These are phyloP conservation scores for Coniosporium apollinis DNA, from an alignment of 495 filamentous ascomycete genomes.

Conservation along the genomic window DNA sequence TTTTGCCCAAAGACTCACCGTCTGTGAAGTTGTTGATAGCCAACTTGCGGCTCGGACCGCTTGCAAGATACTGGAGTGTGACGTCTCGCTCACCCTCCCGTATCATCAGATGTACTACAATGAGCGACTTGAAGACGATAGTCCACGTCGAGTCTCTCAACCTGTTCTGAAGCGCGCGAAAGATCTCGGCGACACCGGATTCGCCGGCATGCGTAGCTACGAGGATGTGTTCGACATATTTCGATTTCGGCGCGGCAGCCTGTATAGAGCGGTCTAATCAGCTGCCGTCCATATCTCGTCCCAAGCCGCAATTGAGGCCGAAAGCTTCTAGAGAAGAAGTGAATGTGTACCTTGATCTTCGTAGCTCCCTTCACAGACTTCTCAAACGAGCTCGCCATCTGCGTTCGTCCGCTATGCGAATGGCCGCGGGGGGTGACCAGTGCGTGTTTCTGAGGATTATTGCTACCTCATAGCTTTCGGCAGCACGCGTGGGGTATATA, in stretches of 20 bases:
- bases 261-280: constrained; percentile 20
- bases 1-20: constrained; percentile 37
- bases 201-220: constrained; percentile 91
- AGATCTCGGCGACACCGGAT: constrained; percentile 89
- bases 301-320: neutral
- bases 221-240: constrained; percentile 98
- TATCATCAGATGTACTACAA: constrained; percentile 94
- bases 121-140: constrained; percentile 85
- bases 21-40: constrained; percentile 85
- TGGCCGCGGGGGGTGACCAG: too few relatives aligned
- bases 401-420: too few relatives aligned
- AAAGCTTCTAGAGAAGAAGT: neutral
- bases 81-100: constrained; percentile 83
- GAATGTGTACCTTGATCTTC: constrained; percentile 58
- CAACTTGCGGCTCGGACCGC: constrained; percentile 58
- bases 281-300: neutral
- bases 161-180: constrained; percentile 73
- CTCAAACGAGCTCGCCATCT: constrained; percentile 29
- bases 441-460: too few relatives aligned
- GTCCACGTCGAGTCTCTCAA: constrained; percentile 97
- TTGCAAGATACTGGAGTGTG: constrained; percentile 69
- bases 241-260: constrained; percentile 94
- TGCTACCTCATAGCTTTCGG: too few relatives aligned
- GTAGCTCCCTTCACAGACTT: constrained; percentile 31
- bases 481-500: too few relatives aligned